Evolutionary conservation across 129 eudicot species (phyloP), one percentile per base, ranked within the genome.

Genomic region (Helianthus tuberosus): DNA sequence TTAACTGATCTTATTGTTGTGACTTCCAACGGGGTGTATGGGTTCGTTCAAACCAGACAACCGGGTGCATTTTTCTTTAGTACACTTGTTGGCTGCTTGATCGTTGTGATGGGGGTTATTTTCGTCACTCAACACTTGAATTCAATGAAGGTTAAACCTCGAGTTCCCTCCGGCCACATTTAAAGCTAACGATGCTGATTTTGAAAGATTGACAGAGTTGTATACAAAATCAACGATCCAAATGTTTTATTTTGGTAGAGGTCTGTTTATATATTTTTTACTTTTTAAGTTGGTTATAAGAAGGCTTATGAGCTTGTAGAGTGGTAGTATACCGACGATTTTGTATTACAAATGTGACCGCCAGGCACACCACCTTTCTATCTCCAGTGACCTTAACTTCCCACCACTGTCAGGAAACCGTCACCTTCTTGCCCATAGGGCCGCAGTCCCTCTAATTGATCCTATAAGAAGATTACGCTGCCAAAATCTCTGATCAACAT

Each of bases 61-160:
- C 99, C 99, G 0, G 99, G 99, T 6, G 97, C 99, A 11, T 83
- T 95, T 54, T 95, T 95, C 94, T 95, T 95, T 79, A 95, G 99
- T 84, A 95, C 96, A 1, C 87, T 95, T 38, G 97, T 95, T 8
- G 97, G 99, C 4, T 95, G 96, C 87, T 83, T 95, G 29, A 84
- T 95, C 3, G 27, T 95, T 35, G 97, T 91, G 77, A 95, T 95
- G 99, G 97, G 89, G 51, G 99, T 91, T 66, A 83, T 95, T 29
- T 95, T 95, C 60, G 86, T 95, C 62, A 82, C 96, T 47, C 99
- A 89, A 63, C 96, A 91, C 89, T 74, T 95, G 49, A 91, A 89
- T 67, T 91, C 99, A 0, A 68, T 74, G 68, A 87, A 91, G 68
- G 96, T 87, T 5, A 93, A 95, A 77, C 99, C 95, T 60, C 80